A percentile compares a stretch with the other conserved stretches of the same genome.
Conservation (phyloP, 345 rosid species). For the Brassica juncea region DNA sequence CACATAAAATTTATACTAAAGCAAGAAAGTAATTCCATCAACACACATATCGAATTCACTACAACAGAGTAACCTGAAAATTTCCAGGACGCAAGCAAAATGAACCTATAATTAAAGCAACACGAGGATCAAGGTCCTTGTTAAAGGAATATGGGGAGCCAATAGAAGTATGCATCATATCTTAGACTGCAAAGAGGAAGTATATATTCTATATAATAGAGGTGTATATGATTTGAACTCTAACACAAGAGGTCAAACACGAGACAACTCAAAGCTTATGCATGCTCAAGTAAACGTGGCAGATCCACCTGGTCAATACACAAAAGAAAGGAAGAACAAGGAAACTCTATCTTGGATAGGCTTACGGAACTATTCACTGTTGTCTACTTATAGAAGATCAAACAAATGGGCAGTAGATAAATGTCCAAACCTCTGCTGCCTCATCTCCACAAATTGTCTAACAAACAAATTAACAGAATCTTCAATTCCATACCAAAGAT, state of each 20-base stretch:
- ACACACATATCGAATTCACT: slow-evolving; percentile 5
- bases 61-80: background rate
- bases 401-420: background rate
- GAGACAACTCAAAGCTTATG: background rate
- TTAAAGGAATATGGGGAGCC: no score
- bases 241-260: background rate
- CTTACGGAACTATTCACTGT: no score
- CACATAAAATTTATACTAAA: no score
- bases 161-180: no score
- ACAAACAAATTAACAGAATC: slow-evolving; percentile 4
- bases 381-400: no score
- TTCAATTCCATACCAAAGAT: slow-evolving; percentile 33
- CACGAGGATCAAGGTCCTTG: background rate
- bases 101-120: background rate
- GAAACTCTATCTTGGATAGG: background rate
- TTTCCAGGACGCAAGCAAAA: background rate
- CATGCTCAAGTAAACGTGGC: background rate
- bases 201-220: background rate
- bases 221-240: background rate
- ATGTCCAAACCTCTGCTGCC: background rate
- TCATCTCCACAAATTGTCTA: no score
- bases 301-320: background rate
- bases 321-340: background rate
- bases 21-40: no score
- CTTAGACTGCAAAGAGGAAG: no score